phyloP scores from a whole-genome alignment of 2,329 filamentous ascomycete genomes.

The Cladorrhinum sp. region DNA sequence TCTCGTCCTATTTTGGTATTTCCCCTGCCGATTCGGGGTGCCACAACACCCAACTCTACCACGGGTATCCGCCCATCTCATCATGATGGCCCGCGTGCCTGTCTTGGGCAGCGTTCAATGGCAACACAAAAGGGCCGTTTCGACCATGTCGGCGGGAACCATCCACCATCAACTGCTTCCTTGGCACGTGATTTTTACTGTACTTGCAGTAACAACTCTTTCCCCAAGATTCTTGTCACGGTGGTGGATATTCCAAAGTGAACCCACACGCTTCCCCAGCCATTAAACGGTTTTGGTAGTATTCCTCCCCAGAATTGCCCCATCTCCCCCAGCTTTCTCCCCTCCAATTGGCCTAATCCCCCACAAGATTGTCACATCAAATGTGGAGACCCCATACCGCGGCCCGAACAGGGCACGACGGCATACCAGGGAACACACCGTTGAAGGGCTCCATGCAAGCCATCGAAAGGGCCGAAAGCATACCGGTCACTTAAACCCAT shows the following conservation, averaged over 20 bases:
- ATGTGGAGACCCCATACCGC: constrained; percentile 1
- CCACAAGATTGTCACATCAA: constrained; percentile 5
- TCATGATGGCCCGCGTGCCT: too few relatives aligned
- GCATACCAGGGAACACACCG: not conserved
- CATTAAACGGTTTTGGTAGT: not conserved
- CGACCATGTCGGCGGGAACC: not conserved
- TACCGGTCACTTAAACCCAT: constrained; percentile 3
- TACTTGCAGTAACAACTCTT: not conserved
- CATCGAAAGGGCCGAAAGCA: constrained; percentile 20
- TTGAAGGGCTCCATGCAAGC: not conserved
- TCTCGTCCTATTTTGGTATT: not conserved
- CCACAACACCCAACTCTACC: too few relatives aligned
- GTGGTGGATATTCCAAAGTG: too few relatives aligned
- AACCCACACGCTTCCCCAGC: too few relatives aligned
- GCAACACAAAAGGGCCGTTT: constrained; percentile 21
- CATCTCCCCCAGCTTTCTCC: not conserved
- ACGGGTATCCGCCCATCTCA: too few relatives aligned
- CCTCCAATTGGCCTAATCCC: constrained; percentile 9
- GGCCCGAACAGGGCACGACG: not conserved
- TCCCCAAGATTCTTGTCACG: not conserved
- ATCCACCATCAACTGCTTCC: not conserved
- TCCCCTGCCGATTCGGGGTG: not conserved
- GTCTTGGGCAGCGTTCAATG: too few relatives aligned
- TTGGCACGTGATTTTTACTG: constrained; percentile 9
- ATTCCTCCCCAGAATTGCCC: not conserved